Conservation (phyloP, 345 rosid genomes). For the Pistacia integerrima region DNA sequence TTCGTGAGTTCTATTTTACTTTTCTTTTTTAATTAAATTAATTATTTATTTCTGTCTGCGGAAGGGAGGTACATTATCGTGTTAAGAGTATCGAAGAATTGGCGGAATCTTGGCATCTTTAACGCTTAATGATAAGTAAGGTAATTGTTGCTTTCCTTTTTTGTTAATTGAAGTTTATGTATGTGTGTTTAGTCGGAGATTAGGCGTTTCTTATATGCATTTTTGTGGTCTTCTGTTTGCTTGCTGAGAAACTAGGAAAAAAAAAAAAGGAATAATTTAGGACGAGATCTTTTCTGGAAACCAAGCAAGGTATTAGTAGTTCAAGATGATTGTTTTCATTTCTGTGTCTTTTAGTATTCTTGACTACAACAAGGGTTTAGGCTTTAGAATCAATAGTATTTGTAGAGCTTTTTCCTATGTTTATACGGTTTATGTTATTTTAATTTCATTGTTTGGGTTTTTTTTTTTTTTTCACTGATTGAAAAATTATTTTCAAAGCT, state of each 20-base stretch:
- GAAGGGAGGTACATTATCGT: too few relatives aligned
- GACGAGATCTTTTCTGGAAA: not conserved
- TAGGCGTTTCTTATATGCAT: not conserved
- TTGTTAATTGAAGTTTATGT: not conserved
- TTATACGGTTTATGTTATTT: not conserved
- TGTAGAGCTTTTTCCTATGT: not conserved
- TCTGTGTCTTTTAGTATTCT: not conserved
- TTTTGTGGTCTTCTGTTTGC: slow-evolving; percentile 1
- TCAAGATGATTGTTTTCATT: not conserved
- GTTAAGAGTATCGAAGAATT: too few relatives aligned
- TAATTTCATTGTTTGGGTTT: not conserved
- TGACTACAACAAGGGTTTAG: not conserved
- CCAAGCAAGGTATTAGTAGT: not conserved
- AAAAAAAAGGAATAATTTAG: not conserved
- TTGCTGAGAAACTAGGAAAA: not conserved
- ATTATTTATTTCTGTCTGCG: too few relatives aligned
- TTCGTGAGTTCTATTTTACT: too few relatives aligned
- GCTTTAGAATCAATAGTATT: not conserved
- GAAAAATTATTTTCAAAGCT: too few relatives aligned
- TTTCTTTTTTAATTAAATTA: too few relatives aligned
- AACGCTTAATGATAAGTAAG: too few relatives aligned
- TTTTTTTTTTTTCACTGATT: not conserved
- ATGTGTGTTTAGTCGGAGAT: not conserved
- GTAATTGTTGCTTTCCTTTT: too few relatives aligned
- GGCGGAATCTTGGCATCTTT: too few relatives aligned